These are phyloP conservation scores for Psilocybe sp. DNA, from an alignment of 768 basidiomycete species.

Conservation along the genomic window DNA sequence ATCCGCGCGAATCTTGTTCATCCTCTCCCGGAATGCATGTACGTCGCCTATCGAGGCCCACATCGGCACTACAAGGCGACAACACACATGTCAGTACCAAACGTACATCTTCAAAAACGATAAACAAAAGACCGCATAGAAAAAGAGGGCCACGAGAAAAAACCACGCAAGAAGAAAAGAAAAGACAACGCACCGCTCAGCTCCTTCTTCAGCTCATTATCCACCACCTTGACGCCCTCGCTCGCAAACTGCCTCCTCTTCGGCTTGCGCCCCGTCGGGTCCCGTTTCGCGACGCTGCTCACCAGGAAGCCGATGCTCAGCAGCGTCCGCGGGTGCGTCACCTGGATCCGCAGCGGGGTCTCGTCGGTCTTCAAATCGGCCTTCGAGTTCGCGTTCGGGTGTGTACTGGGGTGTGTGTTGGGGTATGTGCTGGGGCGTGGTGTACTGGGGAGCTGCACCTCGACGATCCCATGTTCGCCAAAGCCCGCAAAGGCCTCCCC, in stretches of 20 bases:
- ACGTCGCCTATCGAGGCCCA: slow-evolving; percentile 56
- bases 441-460: slow-evolving; percentile 36
- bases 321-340: slow-evolving; percentile 66
- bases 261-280: slow-evolving; percentile 71
- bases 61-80: slow-evolving; percentile 41
- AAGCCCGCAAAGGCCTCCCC: slow-evolving; percentile 42
- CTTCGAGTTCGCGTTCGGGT: too few species aligned
- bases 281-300: slow-evolving; percentile 64
- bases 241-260: slow-evolving; percentile 67
- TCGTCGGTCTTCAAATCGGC: too few species aligned
- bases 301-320: slow-evolving; percentile 67
- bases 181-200: slow-evolving; percentile 30
- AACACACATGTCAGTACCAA: slow-evolving; percentile 6
- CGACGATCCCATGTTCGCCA: slow-evolving; percentile 32
- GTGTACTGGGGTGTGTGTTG: too few species aligned
- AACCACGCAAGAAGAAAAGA: neutral
- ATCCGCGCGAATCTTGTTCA: slow-evolving; percentile 69
- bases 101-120: too few species aligned
- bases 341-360: slow-evolving; percentile 49
- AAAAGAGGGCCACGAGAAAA: neutral
- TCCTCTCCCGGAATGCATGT: slow-evolving; percentile 40
- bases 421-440: too few species aligned
- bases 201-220: slow-evolving; percentile 43
- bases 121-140: too few species aligned
- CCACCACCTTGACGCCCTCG: slow-evolving; percentile 54